phyloP scores from a whole-genome alignment of 148 eudicot genomes.

The Limonium bicolor region DNA sequence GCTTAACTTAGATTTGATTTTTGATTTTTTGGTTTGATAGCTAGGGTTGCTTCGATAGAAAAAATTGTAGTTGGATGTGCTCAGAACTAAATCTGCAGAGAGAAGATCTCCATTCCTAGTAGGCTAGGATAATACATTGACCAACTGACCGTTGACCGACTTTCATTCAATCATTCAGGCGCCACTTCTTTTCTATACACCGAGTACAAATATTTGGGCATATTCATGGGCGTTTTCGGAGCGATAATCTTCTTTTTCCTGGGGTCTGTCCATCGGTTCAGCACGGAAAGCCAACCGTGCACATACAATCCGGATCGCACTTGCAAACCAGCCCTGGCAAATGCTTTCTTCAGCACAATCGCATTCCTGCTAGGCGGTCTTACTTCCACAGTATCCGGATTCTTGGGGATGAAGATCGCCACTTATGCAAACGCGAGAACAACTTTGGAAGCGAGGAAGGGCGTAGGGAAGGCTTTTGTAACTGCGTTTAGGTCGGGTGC shows the following conservation, averaged over 20 bases:
- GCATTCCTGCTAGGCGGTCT: constrained; percentile 44
- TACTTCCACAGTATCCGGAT: constrained; percentile 42
- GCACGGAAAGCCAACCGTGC: constrained; percentile 34
- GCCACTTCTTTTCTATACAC: constrained; percentile 55
- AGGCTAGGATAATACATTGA: too few relatives aligned
- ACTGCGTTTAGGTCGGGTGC: constrained; percentile 55
- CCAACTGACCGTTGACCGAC: too few relatives aligned
- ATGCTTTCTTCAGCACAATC: constrained; percentile 40
- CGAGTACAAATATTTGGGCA: constrained; percentile 40
- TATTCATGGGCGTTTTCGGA: constrained; percentile 54
- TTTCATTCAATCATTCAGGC: too few relatives aligned
- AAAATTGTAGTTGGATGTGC: too few relatives aligned
- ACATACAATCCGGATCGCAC: constrained; percentile 17
- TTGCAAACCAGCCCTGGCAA: constrained; percentile 59
- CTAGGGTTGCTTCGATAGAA: too few relatives aligned
- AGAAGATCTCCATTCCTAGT: too few relatives aligned
- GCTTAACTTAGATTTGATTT: neutral
- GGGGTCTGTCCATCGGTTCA: constrained; percentile 52
- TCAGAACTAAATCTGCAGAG: too few relatives aligned
- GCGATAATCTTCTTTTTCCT: constrained; percentile 40
- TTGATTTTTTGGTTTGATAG: neutral
- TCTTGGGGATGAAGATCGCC: constrained; percentile 61
- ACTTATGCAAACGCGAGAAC: constrained; percentile 62
- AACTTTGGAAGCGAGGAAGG: constrained; percentile 49
- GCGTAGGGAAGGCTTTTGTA: constrained; percentile 58